Conservation (phyloP, 140 eudicot species). For the Ambrosia hybrid region DNA sequence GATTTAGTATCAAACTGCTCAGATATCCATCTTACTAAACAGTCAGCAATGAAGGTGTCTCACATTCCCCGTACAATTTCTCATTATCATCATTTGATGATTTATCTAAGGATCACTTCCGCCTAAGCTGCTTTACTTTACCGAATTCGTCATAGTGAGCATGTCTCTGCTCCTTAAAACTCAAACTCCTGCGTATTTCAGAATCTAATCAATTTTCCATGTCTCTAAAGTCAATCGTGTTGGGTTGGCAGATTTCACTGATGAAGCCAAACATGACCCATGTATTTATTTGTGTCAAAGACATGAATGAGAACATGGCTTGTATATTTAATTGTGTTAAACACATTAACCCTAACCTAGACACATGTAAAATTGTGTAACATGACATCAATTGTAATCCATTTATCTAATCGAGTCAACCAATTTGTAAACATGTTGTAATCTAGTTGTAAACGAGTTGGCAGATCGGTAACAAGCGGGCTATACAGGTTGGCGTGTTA, state of each 20-base stretch:
- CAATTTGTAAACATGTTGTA: not conserved
- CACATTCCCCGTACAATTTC: slow-evolving; percentile 25
- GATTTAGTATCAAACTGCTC: too few relatives aligned
- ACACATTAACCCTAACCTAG: not conserved
- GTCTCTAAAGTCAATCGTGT: not conserved
- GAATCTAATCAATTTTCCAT: slow-evolving; percentile 29
- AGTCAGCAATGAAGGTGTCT: slow-evolving; percentile 35
- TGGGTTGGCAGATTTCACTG: not conserved
- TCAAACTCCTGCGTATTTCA: slow-evolving; percentile 46
- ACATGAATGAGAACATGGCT: not conserved
- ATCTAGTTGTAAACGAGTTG: not conserved
- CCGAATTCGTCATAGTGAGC: slow-evolving; percentile 91
- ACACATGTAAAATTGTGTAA: too few relatives aligned
- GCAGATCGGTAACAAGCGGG: not conserved
- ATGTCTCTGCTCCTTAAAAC: slow-evolving; percentile 78
- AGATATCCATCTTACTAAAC: slow-evolving; percentile 16
- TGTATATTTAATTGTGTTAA: not conserved
- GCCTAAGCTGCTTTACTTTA: slow-evolving; percentile 69
- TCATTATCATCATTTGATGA: slow-evolving; percentile 24
- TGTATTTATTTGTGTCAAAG: not conserved
- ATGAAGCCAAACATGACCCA: not conserved
- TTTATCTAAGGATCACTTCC: slow-evolving; percentile 45
- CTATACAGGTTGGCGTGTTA: not conserved
- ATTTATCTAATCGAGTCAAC: not conserved
- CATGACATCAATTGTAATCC: not conserved